Evolutionary conservation across 1,139 yeast species (phyloP), one percentile per base, ranked within the genome.

Genomic region (Pichia sp.): DNA sequence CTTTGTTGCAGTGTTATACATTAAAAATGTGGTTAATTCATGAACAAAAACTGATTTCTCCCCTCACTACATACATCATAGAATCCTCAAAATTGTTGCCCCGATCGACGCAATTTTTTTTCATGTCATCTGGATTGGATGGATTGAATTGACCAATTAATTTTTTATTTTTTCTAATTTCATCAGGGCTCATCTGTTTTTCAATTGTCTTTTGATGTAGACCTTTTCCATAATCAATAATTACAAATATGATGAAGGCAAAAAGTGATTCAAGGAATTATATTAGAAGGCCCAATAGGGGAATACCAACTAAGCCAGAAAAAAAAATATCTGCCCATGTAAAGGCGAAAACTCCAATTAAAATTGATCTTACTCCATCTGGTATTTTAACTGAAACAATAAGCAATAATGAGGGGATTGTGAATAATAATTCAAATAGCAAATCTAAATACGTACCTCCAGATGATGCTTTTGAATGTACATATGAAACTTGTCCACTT

Each of bases 351-450:
- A 42, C 45, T 7, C 50, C 48, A 7, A 44, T 58, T 8, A 55
- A 54, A 1, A 58, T 59, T 31, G 55, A 53, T 40, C 53, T 59
- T 49, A 54, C 53, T 39, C 63, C 64, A 3, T 58, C 64, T 1
- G 63, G 63, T 9, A 49, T 57, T 25, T 42, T 60, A 27, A 47
- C 53, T 2, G 47, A 43, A 34, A 7, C 40, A 48, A 31, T 5
- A 28, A n/a, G 26, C 32, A 37, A 28, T 9, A 11, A 3, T 3
- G 10, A 3, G 9, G n/a, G 4, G 5, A 18, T 6, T 36, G 40
- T 2, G 27, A 25, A 10, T 25, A 28, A 35, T 38, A 40, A 10
- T 3, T 7, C 7, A 1, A 28, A 10, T 4, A 11, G n/a, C 11
- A 33, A 46, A 5, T 44, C 52, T 4, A 43, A 44, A 31, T 61